Base-by-base conservation (phyloP, 345 rosid species). In the Eucalyptus guilfoylei region DNA sequence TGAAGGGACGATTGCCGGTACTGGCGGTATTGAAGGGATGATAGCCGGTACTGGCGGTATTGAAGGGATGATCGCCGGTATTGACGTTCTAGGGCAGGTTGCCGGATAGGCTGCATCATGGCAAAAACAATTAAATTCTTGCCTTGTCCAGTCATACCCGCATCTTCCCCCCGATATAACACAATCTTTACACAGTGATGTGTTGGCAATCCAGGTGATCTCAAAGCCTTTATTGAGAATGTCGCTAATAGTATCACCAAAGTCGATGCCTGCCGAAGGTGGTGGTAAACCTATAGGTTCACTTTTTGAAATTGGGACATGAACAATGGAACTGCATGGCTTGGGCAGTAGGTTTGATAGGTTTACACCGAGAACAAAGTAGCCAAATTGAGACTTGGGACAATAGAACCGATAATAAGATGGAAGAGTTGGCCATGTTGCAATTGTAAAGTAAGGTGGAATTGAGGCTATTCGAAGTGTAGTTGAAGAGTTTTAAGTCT, bases 151-250 rank as follows among this genome's bases (percentile, higher is more conserved):
- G 50, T 49, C 3, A 14, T 49, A 49, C 17, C 3, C 0, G 7
- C 50, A 49, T 49, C 0, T 49, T 49, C 50, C 50, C 17, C 52
- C 52, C 1, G 52, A 49, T 49, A 14, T 6, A 6, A 0, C 3
- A 0, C 52, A 14, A 14, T 49, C 3, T 49, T 49, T 17, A 0
- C 52, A 49, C 0, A 14, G 52, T 0, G 52, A 49, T 14, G 50
- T 49, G 50, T 49, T 14, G 52, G 7, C 52, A 49, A 14, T 49
- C 52, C 19, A 49, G 17, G 52, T 49, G 19, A 49, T 49, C 52
- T 49, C 52, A 2, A 49, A 14, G 52, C 52, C 52, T 49, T 49
- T 49, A 49, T 14, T 49, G 1, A 49, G 50, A 49, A 49, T 49
- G 17, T 49, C 17, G 0, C 50, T 6, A 5, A 49, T 49, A 2